Evolutionary conservation across 148 eudicot genomes (phyloP).

Genomic region (Rheum nobile): DNA sequence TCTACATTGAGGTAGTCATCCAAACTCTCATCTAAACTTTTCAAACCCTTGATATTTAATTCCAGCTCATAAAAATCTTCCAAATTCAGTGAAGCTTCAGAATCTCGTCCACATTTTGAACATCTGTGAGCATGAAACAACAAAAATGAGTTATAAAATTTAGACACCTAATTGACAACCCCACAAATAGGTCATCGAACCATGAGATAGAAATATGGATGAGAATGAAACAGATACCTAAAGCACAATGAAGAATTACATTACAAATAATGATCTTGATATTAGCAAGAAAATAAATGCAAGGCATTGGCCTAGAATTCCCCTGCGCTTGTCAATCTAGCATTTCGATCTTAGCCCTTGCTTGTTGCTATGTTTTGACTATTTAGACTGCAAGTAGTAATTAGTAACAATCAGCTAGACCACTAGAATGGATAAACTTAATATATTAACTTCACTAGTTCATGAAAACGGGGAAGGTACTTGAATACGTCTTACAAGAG

Average conservation of each 20-base stretch:
- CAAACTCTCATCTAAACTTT: conserved; percentile 74
- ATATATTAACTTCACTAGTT: not conserved
- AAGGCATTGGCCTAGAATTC: not conserved
- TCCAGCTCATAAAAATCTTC: conserved; percentile 97
- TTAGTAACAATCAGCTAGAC: not conserved
- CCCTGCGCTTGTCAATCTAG: not conserved
- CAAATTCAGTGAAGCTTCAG: conserved; percentile 82
- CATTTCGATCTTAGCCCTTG: not conserved
- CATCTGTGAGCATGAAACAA: conserved; percentile 36
- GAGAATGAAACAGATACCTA: not conserved
- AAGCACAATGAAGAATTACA: not conserved
- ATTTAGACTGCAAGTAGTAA: not conserved
- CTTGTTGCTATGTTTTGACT: not conserved
- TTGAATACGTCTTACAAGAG: not conserved
- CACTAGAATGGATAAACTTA: not conserved
- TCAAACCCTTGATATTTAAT: conserved; percentile 81
- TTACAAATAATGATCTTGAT: not conserved
- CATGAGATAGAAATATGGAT: not conserved
- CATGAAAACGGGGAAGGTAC: not conserved
- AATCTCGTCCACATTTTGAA: conserved; percentile 79
- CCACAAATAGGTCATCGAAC: conserved; percentile 2
- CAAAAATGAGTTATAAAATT: not conserved
- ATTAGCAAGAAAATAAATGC: not conserved
- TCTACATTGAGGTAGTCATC: conserved; percentile 75
- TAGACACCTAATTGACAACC: not conserved